Percentiles rank a stretch among this genome's conserved stretches.
phyloP scores from a whole-genome alignment of 805 yeast species.

The Ogataea henricii region DNA sequence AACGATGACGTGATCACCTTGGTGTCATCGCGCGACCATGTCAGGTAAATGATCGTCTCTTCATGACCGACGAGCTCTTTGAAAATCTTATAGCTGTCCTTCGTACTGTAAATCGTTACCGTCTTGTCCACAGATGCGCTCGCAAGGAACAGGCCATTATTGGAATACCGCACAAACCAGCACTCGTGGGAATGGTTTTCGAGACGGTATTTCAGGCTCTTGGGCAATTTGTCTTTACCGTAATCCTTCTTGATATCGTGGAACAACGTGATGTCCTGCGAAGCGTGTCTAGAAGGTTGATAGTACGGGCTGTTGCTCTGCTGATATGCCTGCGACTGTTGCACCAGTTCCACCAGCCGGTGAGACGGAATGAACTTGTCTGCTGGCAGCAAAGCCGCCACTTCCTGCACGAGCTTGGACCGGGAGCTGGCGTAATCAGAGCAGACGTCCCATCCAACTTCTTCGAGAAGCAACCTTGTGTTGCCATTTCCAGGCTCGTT shows the following conservation, averaged over 20 bases:
- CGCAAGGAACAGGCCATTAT: slow-evolving; percentile 74
- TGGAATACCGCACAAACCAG: slow-evolving; percentile 81
- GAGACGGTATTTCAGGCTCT: slow-evolving; percentile 46
- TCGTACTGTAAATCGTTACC: slow-evolving; percentile 66
- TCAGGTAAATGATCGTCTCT: slow-evolving; percentile 60
- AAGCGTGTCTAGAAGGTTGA: slow-evolving; percentile 20
- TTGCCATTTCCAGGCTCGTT: slow-evolving; percentile 12
- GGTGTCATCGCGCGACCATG: slow-evolving; percentile 76
- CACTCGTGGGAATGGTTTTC: slow-evolving; percentile 69
- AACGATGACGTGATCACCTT: slow-evolving; percentile 70
- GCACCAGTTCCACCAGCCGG: slow-evolving; percentile 50
- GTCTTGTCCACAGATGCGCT: slow-evolving; percentile 71
- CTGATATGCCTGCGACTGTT: slow-evolving; percentile 54
- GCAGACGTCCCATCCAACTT: slow-evolving; percentile 22
- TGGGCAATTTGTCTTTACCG: slow-evolving; percentile 39
- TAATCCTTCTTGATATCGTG: slow-evolving; percentile 25
- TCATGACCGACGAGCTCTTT: slow-evolving; percentile 46
- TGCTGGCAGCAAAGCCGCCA: slow-evolving; percentile 51
- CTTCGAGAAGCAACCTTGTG: slow-evolving; percentile 11
- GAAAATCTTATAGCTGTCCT: slow-evolving; percentile 42
- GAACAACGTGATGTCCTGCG: slow-evolving; percentile 20
- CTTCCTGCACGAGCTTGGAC: slow-evolving; percentile 39
- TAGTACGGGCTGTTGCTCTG: slow-evolving; percentile 28
- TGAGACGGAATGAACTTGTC: slow-evolving; percentile 47
- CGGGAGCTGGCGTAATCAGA: slow-evolving; percentile 37